Evolutionary conservation across 202 grass and related monocot species (phyloP).

Genomic region (Setaria viridis): DNA sequence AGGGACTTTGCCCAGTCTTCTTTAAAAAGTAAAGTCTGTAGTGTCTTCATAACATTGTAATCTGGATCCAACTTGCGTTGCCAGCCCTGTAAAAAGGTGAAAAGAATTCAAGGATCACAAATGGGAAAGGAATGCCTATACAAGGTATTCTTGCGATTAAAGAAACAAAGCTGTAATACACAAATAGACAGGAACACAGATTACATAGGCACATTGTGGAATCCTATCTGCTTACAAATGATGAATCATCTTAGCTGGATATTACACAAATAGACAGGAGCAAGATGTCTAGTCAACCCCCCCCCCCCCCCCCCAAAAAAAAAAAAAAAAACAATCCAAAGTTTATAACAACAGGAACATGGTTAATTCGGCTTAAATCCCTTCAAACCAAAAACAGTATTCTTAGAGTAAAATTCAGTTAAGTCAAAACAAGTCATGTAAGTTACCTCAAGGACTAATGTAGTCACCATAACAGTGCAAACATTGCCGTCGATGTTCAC

Average conservation of each 20-base stretch:
- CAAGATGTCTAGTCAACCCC: slow-evolving; percentile 12
- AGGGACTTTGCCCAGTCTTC: slow-evolving; percentile 91
- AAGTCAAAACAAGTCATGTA: slow-evolving; percentile 19
- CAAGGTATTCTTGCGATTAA: neutral
- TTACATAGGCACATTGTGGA: neutral
- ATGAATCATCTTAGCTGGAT: neutral
- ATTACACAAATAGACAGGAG: slow-evolving; percentile 18
- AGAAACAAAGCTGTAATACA: slow-evolving; percentile 1
- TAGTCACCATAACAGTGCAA: slow-evolving; percentile 99
- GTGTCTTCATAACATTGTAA: slow-evolving; percentile 96
- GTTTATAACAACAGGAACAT: neutral
- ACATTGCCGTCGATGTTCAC: slow-evolving; percentile 97
- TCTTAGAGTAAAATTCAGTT: slow-evolving; percentile 2
- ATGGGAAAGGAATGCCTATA: neutral
- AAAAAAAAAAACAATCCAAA: neutral
- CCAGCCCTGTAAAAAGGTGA: slow-evolving; percentile 72
- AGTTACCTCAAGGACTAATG: slow-evolving; percentile 95
- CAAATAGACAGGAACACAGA: slow-evolving; percentile 6
- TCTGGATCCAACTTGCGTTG: slow-evolving; percentile 97
- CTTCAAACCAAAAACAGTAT: neutral
- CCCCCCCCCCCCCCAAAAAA: neutral
- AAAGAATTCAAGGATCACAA: slow-evolving; percentile 10
- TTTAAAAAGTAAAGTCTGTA: slow-evolving; percentile 86
- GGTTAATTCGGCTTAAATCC: neutral
- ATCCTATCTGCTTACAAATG: slow-evolving; percentile 8